These are phyloP conservation scores for Batrachochytrium dendrobatidis DNA, from an alignment of 371 early-diverging fungal genomes.

Conservation along the genomic window DNA sequence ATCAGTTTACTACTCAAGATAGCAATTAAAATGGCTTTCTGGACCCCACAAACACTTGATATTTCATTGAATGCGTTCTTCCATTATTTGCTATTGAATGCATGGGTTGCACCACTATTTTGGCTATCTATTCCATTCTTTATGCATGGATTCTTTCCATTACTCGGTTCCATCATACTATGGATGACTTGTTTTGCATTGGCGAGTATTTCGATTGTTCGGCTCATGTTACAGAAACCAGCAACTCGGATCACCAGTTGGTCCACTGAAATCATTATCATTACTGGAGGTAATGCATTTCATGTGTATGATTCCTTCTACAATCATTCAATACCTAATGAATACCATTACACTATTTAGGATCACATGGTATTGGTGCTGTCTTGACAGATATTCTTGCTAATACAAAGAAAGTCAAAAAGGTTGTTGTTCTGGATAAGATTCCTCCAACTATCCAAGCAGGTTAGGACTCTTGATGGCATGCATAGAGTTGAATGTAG, in stretches of 20 bases:
- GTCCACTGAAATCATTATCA: conserved; percentile 45
- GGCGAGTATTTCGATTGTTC: background rate
- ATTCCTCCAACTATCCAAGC: conserved; percentile 19
- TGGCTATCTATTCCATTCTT: background rate
- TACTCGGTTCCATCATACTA: no score
- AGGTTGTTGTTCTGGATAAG: conserved; percentile 44
- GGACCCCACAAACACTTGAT: background rate
- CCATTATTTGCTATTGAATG: background rate
- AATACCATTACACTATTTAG: conserved; percentile 14
- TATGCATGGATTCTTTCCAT: background rate
- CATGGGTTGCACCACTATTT: background rate
- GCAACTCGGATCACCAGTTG: conserved; percentile 27
- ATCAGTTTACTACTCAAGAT: no score
- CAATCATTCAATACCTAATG: no score
- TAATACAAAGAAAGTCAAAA: conserved; percentile 27
- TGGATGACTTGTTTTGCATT: background rate
- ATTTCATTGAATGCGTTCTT: background rate
- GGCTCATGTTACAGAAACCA: background rate
- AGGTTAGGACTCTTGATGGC: conserved; percentile 5
- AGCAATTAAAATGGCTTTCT: background rate
- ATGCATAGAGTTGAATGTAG: background rate
- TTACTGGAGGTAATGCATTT: conserved; percentile 43
- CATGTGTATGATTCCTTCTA: background rate
- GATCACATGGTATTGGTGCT: conserved; percentile 44
- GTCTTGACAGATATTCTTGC: conserved; percentile 34